Percentiles rank a stretch among this genome's conserved stretches.
These are phyloP conservation scores for Dothideomycetes sp. DNA, from an alignment of 2,329 filamentous ascomycete genomes.

Conservation along the genomic window DNA sequence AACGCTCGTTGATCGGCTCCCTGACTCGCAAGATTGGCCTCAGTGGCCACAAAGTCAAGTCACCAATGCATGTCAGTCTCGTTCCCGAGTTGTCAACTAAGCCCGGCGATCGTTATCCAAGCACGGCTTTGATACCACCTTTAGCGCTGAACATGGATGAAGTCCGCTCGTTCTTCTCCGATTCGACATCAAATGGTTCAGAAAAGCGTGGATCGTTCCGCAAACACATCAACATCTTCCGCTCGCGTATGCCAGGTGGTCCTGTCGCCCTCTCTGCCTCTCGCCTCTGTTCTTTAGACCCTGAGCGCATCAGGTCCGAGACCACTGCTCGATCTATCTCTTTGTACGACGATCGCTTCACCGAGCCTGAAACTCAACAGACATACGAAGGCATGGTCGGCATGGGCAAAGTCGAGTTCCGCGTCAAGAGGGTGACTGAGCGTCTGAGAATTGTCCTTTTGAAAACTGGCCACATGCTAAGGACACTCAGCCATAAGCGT, in stretches of 20 bases:
- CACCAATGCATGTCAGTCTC: constrained; percentile 2
- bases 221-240: constrained; percentile 23
- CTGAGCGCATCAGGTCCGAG: constrained; percentile 13
- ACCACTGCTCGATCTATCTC: constrained; percentile 8
- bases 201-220: constrained; percentile 18
- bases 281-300: constrained; percentile 13
- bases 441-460: constrained; percentile 24
- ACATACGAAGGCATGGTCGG: constrained; percentile 21
- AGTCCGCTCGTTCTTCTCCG: constrained; percentile 31
- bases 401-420: constrained; percentile 29
- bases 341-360: constrained; percentile 3
- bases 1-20: constrained; percentile 24
- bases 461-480: constrained; percentile 22
- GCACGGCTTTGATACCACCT: constrained; percentile 33
- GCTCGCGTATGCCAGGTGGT: constrained; percentile 10
- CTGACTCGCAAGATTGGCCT: constrained; percentile 22
- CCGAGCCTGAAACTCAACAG: constrained; percentile 3
- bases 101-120: constrained; percentile 39
- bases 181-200: constrained; percentile 22
- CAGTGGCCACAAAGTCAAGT: constrained; percentile 8
- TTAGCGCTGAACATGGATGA: constrained; percentile 27
- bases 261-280: constrained; percentile 6
- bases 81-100: constrained; percentile 12
- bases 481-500: constrained; percentile 8
- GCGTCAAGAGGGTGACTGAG: constrained; percentile 28